These are phyloP conservation scores for Mycosarcoma maydis DNA, from an alignment of 1,284 basidiomycete species.

Conservation along the genomic window DNA sequence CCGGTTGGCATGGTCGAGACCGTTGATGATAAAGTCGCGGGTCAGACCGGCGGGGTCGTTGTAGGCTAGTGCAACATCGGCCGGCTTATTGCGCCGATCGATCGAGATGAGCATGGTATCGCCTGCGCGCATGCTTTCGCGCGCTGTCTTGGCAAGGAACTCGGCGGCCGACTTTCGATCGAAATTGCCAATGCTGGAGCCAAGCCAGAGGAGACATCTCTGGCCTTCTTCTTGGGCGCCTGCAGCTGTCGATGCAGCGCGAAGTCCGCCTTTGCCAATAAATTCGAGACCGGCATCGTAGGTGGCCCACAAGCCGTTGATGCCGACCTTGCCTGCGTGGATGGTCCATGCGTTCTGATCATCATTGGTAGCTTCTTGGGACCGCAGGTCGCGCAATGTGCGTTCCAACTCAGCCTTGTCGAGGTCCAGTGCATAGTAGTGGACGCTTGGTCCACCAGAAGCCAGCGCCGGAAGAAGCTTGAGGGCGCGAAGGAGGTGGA, in stretches of 20 bases:
- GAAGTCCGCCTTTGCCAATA: slow-evolving; percentile 69
- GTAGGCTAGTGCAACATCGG: slow-evolving; percentile 76
- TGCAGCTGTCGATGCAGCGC: slow-evolving; percentile 31
- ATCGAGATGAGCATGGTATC: slow-evolving; percentile 78
- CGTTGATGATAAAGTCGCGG: slow-evolving; percentile 87
- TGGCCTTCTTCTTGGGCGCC: slow-evolving; percentile 35
- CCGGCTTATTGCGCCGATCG: slow-evolving; percentile 80
- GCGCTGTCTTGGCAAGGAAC: slow-evolving; percentile 81
- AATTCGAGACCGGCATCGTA: slow-evolving; percentile 80
- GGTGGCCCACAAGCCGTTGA: slow-evolving; percentile 82
- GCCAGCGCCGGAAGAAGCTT: slow-evolving; percentile 64
- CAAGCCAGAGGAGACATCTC: slow-evolving; percentile 80
- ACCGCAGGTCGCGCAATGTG: slow-evolving; percentile 77
- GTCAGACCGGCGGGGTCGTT: slow-evolving; percentile 74
- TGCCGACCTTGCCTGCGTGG: slow-evolving; percentile 55
- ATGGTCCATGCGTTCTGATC: slow-evolving; percentile 70
- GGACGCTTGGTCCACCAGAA: slow-evolving; percentile 72
- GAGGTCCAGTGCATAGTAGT: slow-evolving; percentile 93
- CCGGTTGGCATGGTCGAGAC: slow-evolving; percentile 72
- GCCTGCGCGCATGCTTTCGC: slow-evolving; percentile 72
- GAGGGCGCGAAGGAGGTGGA: slow-evolving; percentile 81
- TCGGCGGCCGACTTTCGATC: slow-evolving; percentile 74
- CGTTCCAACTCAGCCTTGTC: slow-evolving; percentile 85
- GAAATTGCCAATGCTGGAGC: slow-evolving; percentile 94
- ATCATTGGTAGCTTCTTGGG: slow-evolving; percentile 68